A percentile compares a stretch with the other conserved stretches of the same genome.
These are phyloP conservation scores for Saposhnikovia divaricata DNA, from an alignment of 129 eudicot species.

Conservation along the genomic window DNA sequence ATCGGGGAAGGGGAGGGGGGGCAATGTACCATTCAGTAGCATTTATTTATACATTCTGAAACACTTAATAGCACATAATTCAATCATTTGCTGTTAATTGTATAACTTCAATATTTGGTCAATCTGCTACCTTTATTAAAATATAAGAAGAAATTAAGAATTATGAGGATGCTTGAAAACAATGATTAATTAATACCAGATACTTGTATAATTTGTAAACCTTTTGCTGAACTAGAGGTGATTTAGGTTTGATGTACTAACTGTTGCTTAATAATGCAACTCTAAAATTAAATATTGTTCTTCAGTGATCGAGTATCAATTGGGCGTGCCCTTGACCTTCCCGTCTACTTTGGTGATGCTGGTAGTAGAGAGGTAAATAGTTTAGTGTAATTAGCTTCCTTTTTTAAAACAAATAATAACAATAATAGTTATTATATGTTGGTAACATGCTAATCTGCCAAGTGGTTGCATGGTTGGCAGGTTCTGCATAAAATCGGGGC, in stretches of 20 bases:
- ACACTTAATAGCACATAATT: not conserved
- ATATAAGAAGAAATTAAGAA: not conserved
- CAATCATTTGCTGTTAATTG: not conserved
- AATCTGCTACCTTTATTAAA: not conserved
- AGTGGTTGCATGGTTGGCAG: conserved; percentile 41
- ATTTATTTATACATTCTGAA: not conserved
- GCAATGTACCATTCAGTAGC: not conserved
- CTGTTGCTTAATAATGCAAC: not conserved
- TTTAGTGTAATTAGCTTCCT: not conserved
- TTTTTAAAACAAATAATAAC: not conserved
- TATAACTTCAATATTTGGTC: not conserved
- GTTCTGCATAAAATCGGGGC: conserved; percentile 97
- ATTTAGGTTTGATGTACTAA: not conserved
- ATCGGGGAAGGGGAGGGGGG: conserved; percentile 8
- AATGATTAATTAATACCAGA: not conserved
- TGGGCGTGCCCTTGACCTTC: conserved; percentile 98
- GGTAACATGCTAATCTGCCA: conserved; percentile 11
- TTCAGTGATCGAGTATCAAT: conserved; percentile 91
- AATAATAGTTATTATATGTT: not conserved
- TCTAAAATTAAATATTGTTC: not conserved
- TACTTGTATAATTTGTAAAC: not conserved
- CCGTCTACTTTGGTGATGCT: conserved; percentile 96
- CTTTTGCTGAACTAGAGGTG: not conserved
- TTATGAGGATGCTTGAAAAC: not conserved
- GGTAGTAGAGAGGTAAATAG: conserved; percentile 93